Evolutionary conservation across 805 yeast species (phyloP).

Genomic region (Myxozyma neotropica): DNA sequence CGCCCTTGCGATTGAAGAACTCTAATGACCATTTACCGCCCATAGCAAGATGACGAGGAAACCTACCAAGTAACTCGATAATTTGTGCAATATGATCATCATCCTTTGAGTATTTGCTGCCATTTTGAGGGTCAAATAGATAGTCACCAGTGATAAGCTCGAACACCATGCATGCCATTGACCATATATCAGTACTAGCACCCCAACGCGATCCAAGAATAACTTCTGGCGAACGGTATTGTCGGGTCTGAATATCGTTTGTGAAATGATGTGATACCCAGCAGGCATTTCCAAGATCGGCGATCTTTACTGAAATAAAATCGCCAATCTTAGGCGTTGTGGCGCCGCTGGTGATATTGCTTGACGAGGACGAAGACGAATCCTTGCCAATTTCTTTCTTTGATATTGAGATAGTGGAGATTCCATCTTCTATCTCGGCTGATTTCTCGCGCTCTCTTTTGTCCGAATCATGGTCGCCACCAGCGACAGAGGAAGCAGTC

Average conservation of each 20-base stretch:
- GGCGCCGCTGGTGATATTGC: conserved; percentile 11
- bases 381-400: conserved; percentile 2
- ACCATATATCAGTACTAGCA: conserved; percentile 93
- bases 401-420: conserved; percentile 31
- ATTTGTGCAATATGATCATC: conserved; percentile 97
- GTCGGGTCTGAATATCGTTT: conserved; percentile 87
- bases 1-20: conserved; percentile 66
- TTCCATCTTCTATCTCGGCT: conserved; percentile 20
- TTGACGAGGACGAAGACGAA: conserved; percentile 32
- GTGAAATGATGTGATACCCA: conserved; percentile 80
- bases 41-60: conserved; percentile 61
- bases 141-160: conserved; percentile 94
- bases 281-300: conserved; percentile 92
- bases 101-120: conserved; percentile 70
- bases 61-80: conserved; percentile 73
- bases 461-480: background rate
- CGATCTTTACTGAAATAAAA: conserved; percentile 77
- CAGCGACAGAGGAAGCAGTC: conserved; percentile 4
- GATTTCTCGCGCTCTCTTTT: conserved; percentile 11
- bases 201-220: conserved; percentile 87
- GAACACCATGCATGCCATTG: conserved; percentile 87
- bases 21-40: conserved; percentile 64
- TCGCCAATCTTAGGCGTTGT: conserved; percentile 42
- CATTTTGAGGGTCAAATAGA: conserved; percentile 78
- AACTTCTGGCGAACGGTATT: conserved; percentile 90